Base-by-base conservation (phyloP, 2,329 filamentous ascomycete species). In the Polychaeton citri region DNA sequence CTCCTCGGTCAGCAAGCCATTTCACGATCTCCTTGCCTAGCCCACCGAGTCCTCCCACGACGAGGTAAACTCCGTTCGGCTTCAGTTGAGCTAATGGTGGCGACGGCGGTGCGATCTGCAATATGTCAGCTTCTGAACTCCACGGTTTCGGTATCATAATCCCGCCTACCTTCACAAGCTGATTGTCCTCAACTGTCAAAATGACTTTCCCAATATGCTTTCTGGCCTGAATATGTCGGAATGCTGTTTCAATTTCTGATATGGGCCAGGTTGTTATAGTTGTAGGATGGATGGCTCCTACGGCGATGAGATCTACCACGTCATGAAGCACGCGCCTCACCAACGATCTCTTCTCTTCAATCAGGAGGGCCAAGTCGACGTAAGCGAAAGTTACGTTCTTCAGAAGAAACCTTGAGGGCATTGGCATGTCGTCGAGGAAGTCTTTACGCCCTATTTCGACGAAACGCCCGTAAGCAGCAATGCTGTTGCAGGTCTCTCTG, bases 361-460 rank as follows among this genome's bases (percentile, higher is more conserved):
- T n/a, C n/a, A n/a, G n/a, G n/a, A n/a, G n/a, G n/a, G n/a, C n/a
- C n/a, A n/a, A n/a, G n/a, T n/a, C n/a, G n/a, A n/a, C n/a, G n/a
- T n/a, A n/a, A n/a, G n/a, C n/a, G n/a, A n/a, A n/a, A n/a, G n/a
- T n/a, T n/a, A n/a, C n/a, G n/a, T 40, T 42, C 2, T 26, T 17
- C 50, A 57, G 26, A 59, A 39, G 3, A 57, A 38, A 6, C 58
- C 48, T 37, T 61, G 53, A 9, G 55, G 44, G 7, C 57, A 55
- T 7, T 20, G 26, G 10, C 42, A 47, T 18, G 35, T 30, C 1
- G 54, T 57, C 37, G 17, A 43, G 17, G 2, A 45, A 32, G 21
- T 51, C 45, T n/a, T 13, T 16, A 31, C 43, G 45, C 26, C 47
- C 48, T 5, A 51, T 41, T 28, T 53, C 51, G 2, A 48, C 28